Percentiles rank a stretch among this genome's conserved stretches.
These are phyloP conservation scores for Fomitopsis schrenkii DNA, from an alignment of 1,284 basidiomycete genomes.

Conservation along the genomic window DNA sequence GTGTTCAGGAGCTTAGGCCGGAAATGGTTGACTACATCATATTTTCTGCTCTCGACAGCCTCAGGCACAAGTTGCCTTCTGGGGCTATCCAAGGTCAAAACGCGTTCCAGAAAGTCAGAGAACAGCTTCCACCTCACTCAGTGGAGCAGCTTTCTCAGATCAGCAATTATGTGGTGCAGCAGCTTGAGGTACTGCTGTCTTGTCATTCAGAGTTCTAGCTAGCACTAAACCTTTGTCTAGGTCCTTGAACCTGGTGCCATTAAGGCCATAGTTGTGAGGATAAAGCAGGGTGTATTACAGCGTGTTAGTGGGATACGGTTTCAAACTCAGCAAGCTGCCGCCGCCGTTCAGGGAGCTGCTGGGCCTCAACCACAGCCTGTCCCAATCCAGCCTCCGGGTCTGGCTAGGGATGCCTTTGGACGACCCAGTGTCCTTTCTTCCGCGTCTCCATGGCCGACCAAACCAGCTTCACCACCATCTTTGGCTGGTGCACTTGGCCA, in stretches of 20 bases:
- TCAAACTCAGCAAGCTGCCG: background rate
- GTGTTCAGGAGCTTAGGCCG: background rate
- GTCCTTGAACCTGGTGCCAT: background rate
- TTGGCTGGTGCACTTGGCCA: too few species aligned
- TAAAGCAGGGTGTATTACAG: background rate
- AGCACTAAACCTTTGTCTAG: background rate
- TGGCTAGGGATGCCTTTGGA: too few species aligned
- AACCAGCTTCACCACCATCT: too few species aligned
- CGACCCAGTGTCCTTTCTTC: too few species aligned
- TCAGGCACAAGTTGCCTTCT: background rate
- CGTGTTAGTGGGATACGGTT: background rate
- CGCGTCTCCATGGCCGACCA: too few species aligned
- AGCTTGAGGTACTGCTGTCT: background rate
- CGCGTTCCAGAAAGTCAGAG: background rate
- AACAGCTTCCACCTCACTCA: background rate
- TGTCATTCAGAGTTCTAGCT: background rate
- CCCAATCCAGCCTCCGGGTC: background rate
- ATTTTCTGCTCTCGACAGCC: background rate
- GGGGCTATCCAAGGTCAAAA: background rate
- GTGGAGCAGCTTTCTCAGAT: background rate
- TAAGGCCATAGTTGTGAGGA: background rate
- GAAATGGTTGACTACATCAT: conserved; percentile 4
- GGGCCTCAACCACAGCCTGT: background rate
- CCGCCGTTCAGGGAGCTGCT: background rate
- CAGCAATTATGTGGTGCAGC: conserved; percentile 1